These are phyloP conservation scores for Paramecium tetraurelia DNA, from an alignment of 73 alveolate species.

Conservation along the genomic window DNA sequence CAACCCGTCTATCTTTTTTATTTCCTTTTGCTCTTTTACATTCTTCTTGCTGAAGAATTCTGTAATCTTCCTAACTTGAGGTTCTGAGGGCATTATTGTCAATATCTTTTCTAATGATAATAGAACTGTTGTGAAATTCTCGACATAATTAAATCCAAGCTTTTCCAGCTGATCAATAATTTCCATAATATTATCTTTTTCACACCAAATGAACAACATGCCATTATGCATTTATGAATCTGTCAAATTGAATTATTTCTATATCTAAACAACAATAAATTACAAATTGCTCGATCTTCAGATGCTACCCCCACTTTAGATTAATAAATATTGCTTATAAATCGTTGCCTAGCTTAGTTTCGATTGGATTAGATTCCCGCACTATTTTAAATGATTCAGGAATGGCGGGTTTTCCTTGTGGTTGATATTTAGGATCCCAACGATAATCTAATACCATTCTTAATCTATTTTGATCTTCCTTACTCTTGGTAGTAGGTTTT, in stretches of 20 bases:
- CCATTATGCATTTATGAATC: slow-evolving; percentile 71
- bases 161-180: slow-evolving; percentile 65
- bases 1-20: slow-evolving; percentile 59
- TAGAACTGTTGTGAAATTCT: slow-evolving; percentile 62
- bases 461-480: neutral
- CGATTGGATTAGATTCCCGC: neutral
- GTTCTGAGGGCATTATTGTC: neutral
- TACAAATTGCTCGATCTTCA: slow-evolving; percentile 58
- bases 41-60: slow-evolving; percentile 58
- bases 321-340: slow-evolving; percentile 37
- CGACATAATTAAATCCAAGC: slow-evolving; percentile 75
- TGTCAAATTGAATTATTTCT: slow-evolving; percentile 60
- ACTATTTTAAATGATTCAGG: neutral
- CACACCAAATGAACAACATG: slow-evolving; percentile 78
- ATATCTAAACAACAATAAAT: neutral
- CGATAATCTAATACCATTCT: slow-evolving; percentile 40
- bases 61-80: slow-evolving; percentile 34
- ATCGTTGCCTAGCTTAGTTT: neutral
- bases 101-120: slow-evolving; percentile 45
- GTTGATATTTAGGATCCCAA: slow-evolving; percentile 45
- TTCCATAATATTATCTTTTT: slow-evolving; percentile 72
- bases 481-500: neutral
- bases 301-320: slow-evolving; percentile 59
- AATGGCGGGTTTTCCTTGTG: slow-evolving; percentile 3
- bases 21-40: slow-evolving; percentile 60